Percentiles rank a stretch among this genome's conserved stretches.
Evolutionary conservation across 108 stramenopile genomes (phyloP).

Genomic region (Cyclotella kingstonii): DNA sequence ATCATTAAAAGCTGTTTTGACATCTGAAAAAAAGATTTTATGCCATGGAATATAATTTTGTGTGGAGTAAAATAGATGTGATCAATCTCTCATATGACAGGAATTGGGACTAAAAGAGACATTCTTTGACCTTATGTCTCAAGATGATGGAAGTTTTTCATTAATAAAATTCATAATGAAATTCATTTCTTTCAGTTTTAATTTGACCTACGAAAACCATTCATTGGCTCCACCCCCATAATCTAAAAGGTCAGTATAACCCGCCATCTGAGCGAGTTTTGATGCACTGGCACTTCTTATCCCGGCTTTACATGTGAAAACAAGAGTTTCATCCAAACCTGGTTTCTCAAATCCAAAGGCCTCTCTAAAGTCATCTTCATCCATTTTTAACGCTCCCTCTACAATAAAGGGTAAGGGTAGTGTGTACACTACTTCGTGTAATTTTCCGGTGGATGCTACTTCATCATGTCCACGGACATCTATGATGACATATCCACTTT

Average conservation of each 20-base stretch:
- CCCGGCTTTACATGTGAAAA: conserved; percentile 75
- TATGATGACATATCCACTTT: conserved; percentile 65
- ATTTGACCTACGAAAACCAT: conserved; percentile 55
- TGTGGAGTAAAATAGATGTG: no score
- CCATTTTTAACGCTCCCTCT: conserved; percentile 55
- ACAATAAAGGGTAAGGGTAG: conserved; percentile 63
- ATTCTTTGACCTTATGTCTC: no score
- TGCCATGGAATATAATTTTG: no score
- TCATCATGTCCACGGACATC: conserved; percentile 72
- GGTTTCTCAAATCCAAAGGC: conserved; percentile 72
- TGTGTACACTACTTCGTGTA: conserved; percentile 53
- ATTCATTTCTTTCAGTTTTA: not conserved
- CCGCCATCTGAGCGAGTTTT: conserved; percentile 55
- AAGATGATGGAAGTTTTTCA: no score
- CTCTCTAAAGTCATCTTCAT: conserved; percentile 79
- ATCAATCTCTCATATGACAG: no score
- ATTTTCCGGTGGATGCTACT: conserved; percentile 62
- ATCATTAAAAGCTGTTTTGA: no score
- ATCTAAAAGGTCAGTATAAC: conserved; percentile 72
- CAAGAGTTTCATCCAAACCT: conserved; percentile 61
- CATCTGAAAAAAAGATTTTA: no score
- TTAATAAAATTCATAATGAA: not conserved
- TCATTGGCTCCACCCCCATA: conserved; percentile 50
- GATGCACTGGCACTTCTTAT: conserved; percentile 61
- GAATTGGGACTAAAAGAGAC: no score